These are phyloP conservation scores for Perkinsus marinus DNA, from an alignment of 169 alveolate species.

Conservation along the genomic window DNA sequence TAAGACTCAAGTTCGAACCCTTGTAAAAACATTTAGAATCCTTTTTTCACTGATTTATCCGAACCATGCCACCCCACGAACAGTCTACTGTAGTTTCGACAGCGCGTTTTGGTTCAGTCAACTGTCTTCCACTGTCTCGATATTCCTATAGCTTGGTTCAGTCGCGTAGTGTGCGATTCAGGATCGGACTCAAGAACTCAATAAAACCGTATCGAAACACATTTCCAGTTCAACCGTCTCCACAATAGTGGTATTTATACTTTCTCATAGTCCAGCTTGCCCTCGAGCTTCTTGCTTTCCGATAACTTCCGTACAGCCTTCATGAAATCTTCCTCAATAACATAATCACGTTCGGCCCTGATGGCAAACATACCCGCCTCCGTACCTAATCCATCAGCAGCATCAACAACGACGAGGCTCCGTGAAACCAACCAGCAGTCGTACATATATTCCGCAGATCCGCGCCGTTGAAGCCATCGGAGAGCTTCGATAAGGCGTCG, in stretches of 20 bases:
- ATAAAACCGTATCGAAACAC: too few relatives aligned
- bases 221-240: too few relatives aligned
- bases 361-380: slow-evolving; percentile 88
- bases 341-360: slow-evolving; percentile 93
- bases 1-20: too few relatives aligned
- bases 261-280: slow-evolving; percentile 80
- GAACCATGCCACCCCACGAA: too few relatives aligned
- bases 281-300: slow-evolving; percentile 89
- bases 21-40: too few relatives aligned
- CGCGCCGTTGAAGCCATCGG: slow-evolving; percentile 98
- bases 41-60: too few relatives aligned
- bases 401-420: not conserved
- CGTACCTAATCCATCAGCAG: not conserved
- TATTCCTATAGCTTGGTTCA: too few relatives aligned
- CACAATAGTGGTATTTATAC: slow-evolving; percentile 20
- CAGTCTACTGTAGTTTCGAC: too few relatives aligned
- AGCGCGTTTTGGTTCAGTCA: too few relatives aligned
- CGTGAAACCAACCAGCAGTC: not conserved
- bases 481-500: slow-evolving; percentile 81
- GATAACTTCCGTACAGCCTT: slow-evolving; percentile 88
- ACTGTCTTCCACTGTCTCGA: too few relatives aligned
- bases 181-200: too few relatives aligned
- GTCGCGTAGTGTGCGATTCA: too few relatives aligned
- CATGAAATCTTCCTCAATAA: slow-evolving; percentile 94
- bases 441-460: slow-evolving; percentile 97